Conservation (phyloP, 495 filamentous ascomycete species). For the Daldinia concentrica region DNA sequence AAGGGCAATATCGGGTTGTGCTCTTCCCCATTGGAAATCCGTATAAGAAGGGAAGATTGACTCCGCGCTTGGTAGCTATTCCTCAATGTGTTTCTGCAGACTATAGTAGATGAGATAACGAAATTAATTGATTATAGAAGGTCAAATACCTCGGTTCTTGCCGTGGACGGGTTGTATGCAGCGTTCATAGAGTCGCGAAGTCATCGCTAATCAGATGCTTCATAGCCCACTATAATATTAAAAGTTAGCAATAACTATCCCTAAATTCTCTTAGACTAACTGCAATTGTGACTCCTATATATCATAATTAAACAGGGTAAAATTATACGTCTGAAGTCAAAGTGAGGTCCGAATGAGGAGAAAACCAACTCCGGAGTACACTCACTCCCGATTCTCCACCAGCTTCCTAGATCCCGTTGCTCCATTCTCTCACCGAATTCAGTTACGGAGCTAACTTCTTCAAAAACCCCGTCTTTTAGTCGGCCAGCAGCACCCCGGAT, state of each 20-base stretch:
- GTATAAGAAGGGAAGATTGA: too few relatives aligned
- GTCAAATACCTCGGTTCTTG: neutral
- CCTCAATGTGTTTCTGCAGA: too few relatives aligned
- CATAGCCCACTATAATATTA: conserved; percentile 28
- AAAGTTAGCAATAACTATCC: conserved; percentile 11
- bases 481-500: conserved; percentile 2
- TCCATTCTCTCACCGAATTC: conserved; percentile 46
- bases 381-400: conserved; percentile 46
- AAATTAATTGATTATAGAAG: neutral
- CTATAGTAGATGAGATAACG: neutral
- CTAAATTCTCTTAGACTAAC: neutral
- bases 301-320: neutral
- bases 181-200: neutral
- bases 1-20: neutral
- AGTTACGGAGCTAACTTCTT: conserved; percentile 42
- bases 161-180: too few relatives aligned
- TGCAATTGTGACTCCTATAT: neutral
- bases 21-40: too few relatives aligned
- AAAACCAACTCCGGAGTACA: conserved; percentile 6
- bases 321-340: neutral
- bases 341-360: neutral
- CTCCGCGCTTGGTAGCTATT: too few relatives aligned
- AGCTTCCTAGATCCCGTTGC: conserved; percentile 37
- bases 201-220: neutral
- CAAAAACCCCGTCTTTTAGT: conserved; percentile 22